Evolutionary conservation across 176 grass and related monocot genomes (phyloP), one percentile per base, ranked within the genome.

Genomic region (Triticum aestivum): DNA sequence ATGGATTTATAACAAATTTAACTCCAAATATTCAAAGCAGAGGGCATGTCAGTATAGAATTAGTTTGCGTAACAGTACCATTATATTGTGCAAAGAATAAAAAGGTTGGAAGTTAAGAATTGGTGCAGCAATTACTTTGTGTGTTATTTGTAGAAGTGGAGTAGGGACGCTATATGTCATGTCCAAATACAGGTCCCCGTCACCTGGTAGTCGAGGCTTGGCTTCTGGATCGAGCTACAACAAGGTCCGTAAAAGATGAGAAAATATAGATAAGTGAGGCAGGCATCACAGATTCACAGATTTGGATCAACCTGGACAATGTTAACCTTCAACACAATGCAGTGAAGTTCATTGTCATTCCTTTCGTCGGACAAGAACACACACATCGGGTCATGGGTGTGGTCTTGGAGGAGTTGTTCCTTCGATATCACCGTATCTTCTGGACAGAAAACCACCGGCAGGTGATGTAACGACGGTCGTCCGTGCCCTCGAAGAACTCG

Each of bases 331-430:
- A 77, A 78, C 0, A 91, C 87, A 0, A 98, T 88, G 72, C 91
- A 98, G 8, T 98, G 86, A 17, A 98, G 73, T 5, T 82, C 27
- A 80, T 95, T 98, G 10, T 92, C 91, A 64, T 98, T 95, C 24
- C 89, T 98, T 59, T 98, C 90, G 2, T 95, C 90, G 0, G 83
- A 95, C 35, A 98, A 88, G 27, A 98, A 98, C 54, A 98, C 77
- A 23, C 90, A 88, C 61, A 29, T 94, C 3, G 85, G 49, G 23
- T 98, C 90, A 17, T 90, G 87, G 9, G 44, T 81, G 6, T 87
- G 66, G 0, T 79, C 88, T 23, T 83, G 35, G 20, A 73, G 33
- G 61, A 10, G 77, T 49, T 86, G 89, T 81, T 64, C 82, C 1
- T 45, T 66, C 32, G 66, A 59, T 6, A 89, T 83, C n/a, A 69